phyloP scores from a whole-genome alignment of 1,284 basidiomycete species.

The Ustilago nuda region DNA sequence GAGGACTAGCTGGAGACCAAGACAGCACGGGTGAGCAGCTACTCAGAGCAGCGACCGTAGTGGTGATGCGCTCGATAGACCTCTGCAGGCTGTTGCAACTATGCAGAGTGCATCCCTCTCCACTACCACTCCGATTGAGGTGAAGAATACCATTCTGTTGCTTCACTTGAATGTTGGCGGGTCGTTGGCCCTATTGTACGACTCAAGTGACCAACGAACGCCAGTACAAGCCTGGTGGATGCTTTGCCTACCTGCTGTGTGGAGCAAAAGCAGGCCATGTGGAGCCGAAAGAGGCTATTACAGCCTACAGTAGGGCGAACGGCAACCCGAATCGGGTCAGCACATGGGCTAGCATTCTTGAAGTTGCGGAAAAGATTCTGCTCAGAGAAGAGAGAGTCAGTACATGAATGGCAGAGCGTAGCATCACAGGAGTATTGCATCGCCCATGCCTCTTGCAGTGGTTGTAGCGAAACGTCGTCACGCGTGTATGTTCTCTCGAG shows the following conservation, averaged over 20 bases:
- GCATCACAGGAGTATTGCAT: not conserved
- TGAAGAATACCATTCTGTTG: not conserved
- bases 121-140: not conserved
- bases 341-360: not conserved
- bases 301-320: not conserved
- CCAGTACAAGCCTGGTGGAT: too few species aligned
- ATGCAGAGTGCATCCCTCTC: not conserved
- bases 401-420: not conserved
- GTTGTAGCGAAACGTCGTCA: constrained; percentile 15
- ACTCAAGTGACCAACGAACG: not conserved
- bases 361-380: not conserved
- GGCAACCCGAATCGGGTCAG: not conserved
- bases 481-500: not conserved
- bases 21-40: not conserved
- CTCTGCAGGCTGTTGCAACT: too few species aligned
- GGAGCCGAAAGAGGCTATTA: not conserved
- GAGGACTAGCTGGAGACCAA: not conserved
- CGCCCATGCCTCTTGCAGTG: not conserved
- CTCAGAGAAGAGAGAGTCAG: not conserved
- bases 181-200: not conserved
- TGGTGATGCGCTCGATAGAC: not conserved
- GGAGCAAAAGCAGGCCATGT: too few species aligned
- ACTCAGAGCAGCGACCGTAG: not conserved
- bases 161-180: not conserved
- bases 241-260: too few species aligned